Base-by-base conservation (phyloP, 75 land plant genomes). In the Selaginella moellendorffii region DNA sequence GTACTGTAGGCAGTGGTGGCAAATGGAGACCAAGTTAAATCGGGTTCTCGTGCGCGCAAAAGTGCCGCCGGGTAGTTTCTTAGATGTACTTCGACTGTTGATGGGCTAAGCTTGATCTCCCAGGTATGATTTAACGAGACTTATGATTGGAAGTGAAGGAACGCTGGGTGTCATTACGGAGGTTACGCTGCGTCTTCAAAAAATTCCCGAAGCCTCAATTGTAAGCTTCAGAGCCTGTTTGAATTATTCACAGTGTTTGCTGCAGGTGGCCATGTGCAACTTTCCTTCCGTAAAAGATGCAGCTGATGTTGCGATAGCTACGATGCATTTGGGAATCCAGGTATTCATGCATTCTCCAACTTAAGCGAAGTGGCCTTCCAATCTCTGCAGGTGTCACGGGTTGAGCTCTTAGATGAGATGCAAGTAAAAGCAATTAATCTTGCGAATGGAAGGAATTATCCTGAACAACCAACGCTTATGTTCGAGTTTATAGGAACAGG, bases 31-130 rank as follows among this genome's bases (percentile, higher is more conserved):
- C 62, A 84, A 26, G 77, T 95, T 23, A 95, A 84, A 80, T 90
- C 99, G 28, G 91, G 74, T 54, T 82, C 92, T 63, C 91, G 99
- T 62, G 97, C 99, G 52, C 79, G 99, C 30, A 95, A n/a, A 66
- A 95, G 92, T 79, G 80, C 99, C 76, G 91, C 99, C 22, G 99
- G 99, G 99, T 93, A 30, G n/a, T n/a, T n/a, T n/a, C n/a, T n/a
- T 24, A 56, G 5, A 20, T 56, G 27, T 68, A 29, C 65, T 36
- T 5, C 14, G 5, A 36, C 14, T 36, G 14, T 36, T 36, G 14
- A 14, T 36, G 46, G 5, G 5, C 46, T 5, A 5, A 14, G 10
- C 5, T 36, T 36, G 5, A 36, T 36, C 46, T 36, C 5, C 46
- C 65, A 93, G 98, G 70, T 95, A 95, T 79, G 99, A 95, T 69